Evolutionary conservation across 106 monocot species (phyloP), one percentile per base, ranked within the genome.

Genomic region (Phalaenopsis equestris): DNA sequence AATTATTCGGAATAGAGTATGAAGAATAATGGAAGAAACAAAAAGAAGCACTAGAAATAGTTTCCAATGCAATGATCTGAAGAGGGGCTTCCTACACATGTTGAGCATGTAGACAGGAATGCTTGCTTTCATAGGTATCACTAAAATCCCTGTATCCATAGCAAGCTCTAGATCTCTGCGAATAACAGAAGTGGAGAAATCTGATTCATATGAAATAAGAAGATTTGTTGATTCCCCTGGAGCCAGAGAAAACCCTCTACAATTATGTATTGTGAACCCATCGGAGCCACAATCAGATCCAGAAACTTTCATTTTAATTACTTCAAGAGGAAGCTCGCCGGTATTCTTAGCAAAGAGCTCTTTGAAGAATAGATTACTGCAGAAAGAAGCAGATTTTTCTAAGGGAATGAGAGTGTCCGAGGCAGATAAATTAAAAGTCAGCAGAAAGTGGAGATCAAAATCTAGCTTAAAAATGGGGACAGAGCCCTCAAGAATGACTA

Each of bases 331-430:
- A 79, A 90, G 84, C 48, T 92, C 88, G 6, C 95, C 95, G 9
- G 77, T 86, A 75, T 95, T 95, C 84, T 89, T 95, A 19, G 86
- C 89, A 77, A 81, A 82, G 55, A 95, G 45, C 68, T 95, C 91
- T 75, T 95, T 95, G 24, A 79, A 86, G 24, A 90, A 58, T 5
- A 78, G 55, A 74, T 87, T 81, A 77, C 39, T 23, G 55, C 95
- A 95, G 39, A 79, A 79, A 72, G 78, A 15, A 78, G 77, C 79
- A 15, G 70, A 58, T n/a, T 41, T 83, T 42, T 87, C 84, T 43
- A 38, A 42, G 15, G 75, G 77, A 37, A 83, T 41, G 18, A 65
- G 46, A 7, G 77, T 14, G 38, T 79, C 67, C 38, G 12, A 10
- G n/a, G 92, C 76, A 3, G 92, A 86, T 43, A 73, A 43, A 80